Evolutionary conservation across 1,139 yeast species (phyloP), one percentile per base, ranked within the genome.

Genomic region (Kodamaea suecica): DNA sequence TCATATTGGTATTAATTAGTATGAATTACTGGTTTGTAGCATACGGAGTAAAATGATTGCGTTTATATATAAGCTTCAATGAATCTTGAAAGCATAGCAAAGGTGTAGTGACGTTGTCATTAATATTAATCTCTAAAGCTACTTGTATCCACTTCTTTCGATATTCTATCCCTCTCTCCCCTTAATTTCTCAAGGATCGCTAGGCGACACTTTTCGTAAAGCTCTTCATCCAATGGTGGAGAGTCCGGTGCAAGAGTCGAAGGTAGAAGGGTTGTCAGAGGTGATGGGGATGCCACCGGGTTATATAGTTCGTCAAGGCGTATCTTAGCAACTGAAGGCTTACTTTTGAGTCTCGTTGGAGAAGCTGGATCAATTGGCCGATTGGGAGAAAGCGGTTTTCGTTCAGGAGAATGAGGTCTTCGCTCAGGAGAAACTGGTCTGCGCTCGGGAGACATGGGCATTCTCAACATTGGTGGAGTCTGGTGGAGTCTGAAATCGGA

Each of bases 131-230:
- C n/a, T n/a, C n/a, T n/a, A n/a, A n/a, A n/a, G n/a, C n/a, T n/a
- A n/a, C n/a, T n/a, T 9, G 8, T 19, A 6, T 9, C 6, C 21
- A 9, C 21, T 19, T 19, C 21, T 9, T 19, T 19, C 21, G 21
- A 19, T 6, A 23, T 23, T 5, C 7, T 11, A 6, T 25, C 28
- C 17, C 28, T 11, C 17, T 25, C 28, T 12, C 14, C 17, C 17
- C 28, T 25, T 5, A 61, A 39, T 35, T 55, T 55, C 11, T 53
- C 59, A 9, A 38, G 31, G 2, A 61, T 55, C 2, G 65, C 65
- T 3, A 17, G 8, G 34, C 49, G 50, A 40, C 67, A 61, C 43
- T 59, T 61, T 16, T 54, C 57, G 45, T 56, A 57, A 16, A 58
- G 33, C 9, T 23, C 40, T 24, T 32, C 23, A 16, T 37, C 36